A percentile compares a stretch with the other conserved stretches of the same genome.
These are phyloP conservation scores for Tolypocladium guangdongense DNA, from an alignment of 2,329 filamentous ascomycete genomes.

Conservation along the genomic window DNA sequence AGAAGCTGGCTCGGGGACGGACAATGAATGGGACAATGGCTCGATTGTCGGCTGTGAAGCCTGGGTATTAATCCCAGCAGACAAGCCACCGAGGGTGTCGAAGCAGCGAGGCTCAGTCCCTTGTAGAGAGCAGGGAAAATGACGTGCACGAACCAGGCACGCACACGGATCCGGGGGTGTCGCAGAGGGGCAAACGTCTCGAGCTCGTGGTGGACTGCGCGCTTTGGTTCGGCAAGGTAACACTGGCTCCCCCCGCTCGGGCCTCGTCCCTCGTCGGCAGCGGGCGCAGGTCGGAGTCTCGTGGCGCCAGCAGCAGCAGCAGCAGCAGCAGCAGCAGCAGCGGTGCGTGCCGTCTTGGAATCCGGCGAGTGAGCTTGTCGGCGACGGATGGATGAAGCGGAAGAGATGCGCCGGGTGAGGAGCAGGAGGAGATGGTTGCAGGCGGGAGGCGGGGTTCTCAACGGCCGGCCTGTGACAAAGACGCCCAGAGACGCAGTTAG, in stretches of 20 bases:
- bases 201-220: not conserved
- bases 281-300: not conserved
- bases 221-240: constrained; percentile 1
- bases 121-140: not conserved
- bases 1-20: not conserved
- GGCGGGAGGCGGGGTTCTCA: not conserved
- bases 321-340: not conserved
- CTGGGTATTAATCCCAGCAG: not conserved
- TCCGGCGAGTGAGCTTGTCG: not conserved
- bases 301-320: not conserved
- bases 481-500: not conserved
- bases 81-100: not conserved
- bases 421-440: not conserved
- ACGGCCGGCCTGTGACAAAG: not conserved
- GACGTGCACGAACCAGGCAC: not conserved
- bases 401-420: not conserved
- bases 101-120: not conserved
- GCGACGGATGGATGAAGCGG: not conserved
- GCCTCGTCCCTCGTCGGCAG: not conserved
- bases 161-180: not conserved
- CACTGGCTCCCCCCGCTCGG: constrained; percentile 4
- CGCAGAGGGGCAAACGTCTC: not conserved
- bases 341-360: not conserved
- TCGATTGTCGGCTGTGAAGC: not conserved
- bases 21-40: not conserved